Conservation (phyloP, 2,329 filamentous ascomycete species). For the Bertia moriformis region DNA sequence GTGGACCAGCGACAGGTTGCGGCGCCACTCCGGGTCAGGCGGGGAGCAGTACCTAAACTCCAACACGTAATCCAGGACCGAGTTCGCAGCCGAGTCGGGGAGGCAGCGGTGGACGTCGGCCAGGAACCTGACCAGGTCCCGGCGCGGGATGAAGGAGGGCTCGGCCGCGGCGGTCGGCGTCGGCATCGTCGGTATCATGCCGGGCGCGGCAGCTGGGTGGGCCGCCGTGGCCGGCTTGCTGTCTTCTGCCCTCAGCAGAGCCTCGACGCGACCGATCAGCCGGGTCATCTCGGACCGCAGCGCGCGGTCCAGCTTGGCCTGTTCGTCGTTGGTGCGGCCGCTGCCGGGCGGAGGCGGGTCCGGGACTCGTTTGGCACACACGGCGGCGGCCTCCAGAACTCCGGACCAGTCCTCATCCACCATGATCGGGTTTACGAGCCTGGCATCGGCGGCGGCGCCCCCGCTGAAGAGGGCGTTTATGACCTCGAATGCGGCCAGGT, state of each 20-base stretch:
- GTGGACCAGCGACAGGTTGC: slow-evolving; percentile 45
- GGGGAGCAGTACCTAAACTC: slow-evolving; percentile 50
- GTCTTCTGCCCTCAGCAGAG: slow-evolving; percentile 5
- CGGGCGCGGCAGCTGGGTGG: slow-evolving; percentile 25
- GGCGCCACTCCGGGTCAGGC: slow-evolving; percentile 54
- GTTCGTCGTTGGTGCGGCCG: slow-evolving; percentile 7
- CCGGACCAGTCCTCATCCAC: slow-evolving; percentile 52
- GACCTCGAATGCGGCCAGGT: slow-evolving; percentile 30
- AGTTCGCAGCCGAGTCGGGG: slow-evolving; percentile 46
- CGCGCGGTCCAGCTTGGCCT: slow-evolving; percentile 8
- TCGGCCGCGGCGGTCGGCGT: slow-evolving; percentile 10
- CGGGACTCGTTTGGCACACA: slow-evolving; percentile 28
- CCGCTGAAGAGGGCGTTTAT: slow-evolving; percentile 40
- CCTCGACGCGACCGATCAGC: slow-evolving; percentile 6
- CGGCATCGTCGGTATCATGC: slow-evolving; percentile 28
- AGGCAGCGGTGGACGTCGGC: slow-evolving; percentile 44
- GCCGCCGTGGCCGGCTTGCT: too few relatives aligned
- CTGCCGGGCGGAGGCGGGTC: slow-evolving; percentile 3
- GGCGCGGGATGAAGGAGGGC: slow-evolving; percentile 47
- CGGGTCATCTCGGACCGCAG: neutral
- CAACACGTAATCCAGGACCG: slow-evolving; percentile 53
- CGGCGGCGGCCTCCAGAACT: slow-evolving; percentile 41
- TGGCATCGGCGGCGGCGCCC: slow-evolving; percentile 29
- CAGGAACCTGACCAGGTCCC: slow-evolving; percentile 54
- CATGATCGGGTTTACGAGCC: slow-evolving; percentile 38